A percentile compares a stretch with the other conserved stretches of the same genome.
These are phyloP conservation scores for Schizosaccharomyces osmophilus DNA, from an alignment of 805 yeast genomes.

Conservation along the genomic window DNA sequence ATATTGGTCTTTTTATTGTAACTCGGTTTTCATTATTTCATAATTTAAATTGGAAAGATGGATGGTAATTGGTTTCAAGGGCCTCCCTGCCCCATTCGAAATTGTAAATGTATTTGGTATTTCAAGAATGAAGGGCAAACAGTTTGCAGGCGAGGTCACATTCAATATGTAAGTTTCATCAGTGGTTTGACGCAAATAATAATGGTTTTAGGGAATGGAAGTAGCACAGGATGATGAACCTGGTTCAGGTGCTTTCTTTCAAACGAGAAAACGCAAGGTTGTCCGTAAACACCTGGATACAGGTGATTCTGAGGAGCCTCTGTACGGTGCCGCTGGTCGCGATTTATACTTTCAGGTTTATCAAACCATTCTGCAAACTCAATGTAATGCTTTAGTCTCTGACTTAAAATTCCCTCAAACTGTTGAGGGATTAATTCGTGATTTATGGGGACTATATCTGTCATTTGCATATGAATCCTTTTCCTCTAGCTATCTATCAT, in stretches of 20 bases:
- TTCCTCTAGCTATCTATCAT: background rate
- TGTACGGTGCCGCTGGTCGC: conserved; percentile 26
- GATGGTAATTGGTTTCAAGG: conserved; percentile 25
- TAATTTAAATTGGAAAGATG: background rate
- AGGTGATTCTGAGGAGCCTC: conserved; percentile 6
- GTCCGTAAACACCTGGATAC: conserved; percentile 2
- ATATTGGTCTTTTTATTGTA: too few species aligned
- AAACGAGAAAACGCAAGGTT: background rate
- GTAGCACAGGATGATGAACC: conserved; percentile 17
- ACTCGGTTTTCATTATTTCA: too few species aligned
- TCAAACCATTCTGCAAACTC: conserved; percentile 27
- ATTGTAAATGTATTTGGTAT: conserved; percentile 61
- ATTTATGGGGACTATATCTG: conserved; percentile 8
- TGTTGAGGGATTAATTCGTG: conserved; percentile 7
- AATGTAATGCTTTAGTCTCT: conserved; percentile 19
- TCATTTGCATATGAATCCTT: background rate
- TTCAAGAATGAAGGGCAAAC: conserved; percentile 45
- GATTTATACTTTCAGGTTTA: conserved; percentile 20
- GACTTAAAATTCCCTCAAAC: conserved; percentile 9
- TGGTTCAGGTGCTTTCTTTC: conserved; percentile 5
- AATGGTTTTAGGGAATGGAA: conserved; percentile 14
- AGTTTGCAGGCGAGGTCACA: conserved; percentile 77
- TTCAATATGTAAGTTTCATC: conserved; percentile 38
- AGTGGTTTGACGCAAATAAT: background rate
- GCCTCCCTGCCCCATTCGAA: conserved; percentile 64